Base-by-base conservation (phyloP, 495 filamentous ascomycete genomes). In the Tetracladium setigerum region DNA sequence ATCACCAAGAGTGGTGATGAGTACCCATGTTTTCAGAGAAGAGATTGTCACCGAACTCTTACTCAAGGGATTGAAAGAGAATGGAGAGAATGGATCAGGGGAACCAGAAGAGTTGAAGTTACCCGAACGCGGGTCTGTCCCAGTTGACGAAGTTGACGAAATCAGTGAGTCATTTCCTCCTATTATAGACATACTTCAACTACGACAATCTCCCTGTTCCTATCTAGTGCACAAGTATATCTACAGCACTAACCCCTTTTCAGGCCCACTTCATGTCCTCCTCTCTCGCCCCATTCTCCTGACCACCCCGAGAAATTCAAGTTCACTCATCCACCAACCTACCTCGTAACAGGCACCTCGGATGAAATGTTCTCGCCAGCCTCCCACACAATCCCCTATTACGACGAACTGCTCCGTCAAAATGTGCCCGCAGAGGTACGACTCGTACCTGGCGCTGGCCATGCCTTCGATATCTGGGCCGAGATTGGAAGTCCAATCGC, bases 401-500 rank as follows among this genome's bases (percentile, higher is more conserved):
- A 49, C 37, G 14, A 24, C 1, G 46, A 41, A 12, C 46, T 49
- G 1, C 6, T 17, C 12, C 15, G 11, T 12, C 16, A 12, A 19
- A 11, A 18, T 14, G 22, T 45, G n/a, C n/a, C n/a, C n/a, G n/a
- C n/a, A n/a, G n/a, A n/a, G n/a, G n/a, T n/a, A n/a, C n/a, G n/a
- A n/a, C n/a, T 42, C 12, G 39, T 42, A 10, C 39, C 39, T 18
- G 39, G 18, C 8, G 39, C 13, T 14, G 39, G 39, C 18, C 52
- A 55, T 31, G 52, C 52, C 1, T 55, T 55, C 27, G 52, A 55
- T 44, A 46, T 45, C n/a, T 50, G 46, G 38, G 52, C 17, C 5
- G 47, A 41, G 1, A 32, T 42, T 40, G 52, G 47, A 10, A 35
- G 32, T 16, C 46, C 46, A 13, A 5, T 47, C 2, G 32, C 50